Base-by-base conservation (phyloP, 768 basidiomycete species). In the Myochromella boudieri region DNA sequence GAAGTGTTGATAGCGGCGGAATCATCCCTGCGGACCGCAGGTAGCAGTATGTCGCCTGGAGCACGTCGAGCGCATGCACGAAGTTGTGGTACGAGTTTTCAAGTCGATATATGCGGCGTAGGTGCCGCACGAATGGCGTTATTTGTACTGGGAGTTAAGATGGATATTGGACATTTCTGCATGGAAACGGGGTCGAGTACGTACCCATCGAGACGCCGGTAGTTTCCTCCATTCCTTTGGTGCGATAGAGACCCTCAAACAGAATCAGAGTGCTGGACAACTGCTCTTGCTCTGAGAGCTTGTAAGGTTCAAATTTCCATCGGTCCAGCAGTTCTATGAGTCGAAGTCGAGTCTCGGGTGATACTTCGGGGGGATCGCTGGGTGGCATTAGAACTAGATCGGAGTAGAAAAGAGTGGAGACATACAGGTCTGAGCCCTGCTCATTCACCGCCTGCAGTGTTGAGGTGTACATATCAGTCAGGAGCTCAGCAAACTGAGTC, bases 41-140 rank as follows among this genome's bases (percentile, higher is more conserved):
- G 69, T 94, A 97, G 17, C 80, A 82, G 59, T 97, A 92, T 3
- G 84, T 81, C 0, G 95, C 94, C 61, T 99, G 97, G 17, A 98
- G 77, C 12, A 98, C 97, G 65, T 99, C 97, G 33, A 97, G 73
- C 0, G 95, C 97, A 67, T 99, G 97, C 51, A 91, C 84, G 62
- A 95, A 98, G 61, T 98, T 99, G 75, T 99, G 97, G 65, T 99
- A 99, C 21, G 88, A 86, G 68, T 97, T 97, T 48, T 85, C 83
- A 42, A 80, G 77, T 51, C 94, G 87, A 65, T 99, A 99, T 41
- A 95, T 85, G 22, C 82, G 81, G n/a, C 87, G 82, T n/a, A 98
- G 78, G 54, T 95, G 91, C 55, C 82, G 81, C 31, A 99, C 76
- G 58, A 98, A 87, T 8, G 80, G 68, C 15, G 81, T 77, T 53